Percentiles rank a stretch among this genome's conserved stretches.
Evolutionary conservation across 2,329 filamentous ascomycete genomes (phyloP).

Genomic region (Sclerotinia trifoliorum): DNA sequence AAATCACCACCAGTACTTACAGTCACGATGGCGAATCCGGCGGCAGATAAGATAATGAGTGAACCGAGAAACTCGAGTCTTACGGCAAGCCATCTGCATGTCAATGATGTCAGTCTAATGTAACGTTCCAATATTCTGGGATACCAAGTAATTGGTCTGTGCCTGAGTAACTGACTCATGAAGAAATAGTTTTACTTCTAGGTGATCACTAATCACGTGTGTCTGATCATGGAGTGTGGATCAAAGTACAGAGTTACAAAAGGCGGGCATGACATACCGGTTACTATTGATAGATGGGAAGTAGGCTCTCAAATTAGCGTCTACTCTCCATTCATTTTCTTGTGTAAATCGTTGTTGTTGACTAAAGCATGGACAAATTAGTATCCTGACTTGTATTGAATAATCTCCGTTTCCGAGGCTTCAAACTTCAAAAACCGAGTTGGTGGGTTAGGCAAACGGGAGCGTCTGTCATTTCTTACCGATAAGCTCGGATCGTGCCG

Average conservation of each 20-base stretch:
- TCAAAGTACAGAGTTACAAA: not conserved
- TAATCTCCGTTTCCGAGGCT: slow-evolving; percentile 11
- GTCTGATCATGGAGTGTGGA: not conserved
- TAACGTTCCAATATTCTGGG: not conserved
- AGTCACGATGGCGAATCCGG: slow-evolving; percentile 76
- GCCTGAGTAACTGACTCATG: not conserved
- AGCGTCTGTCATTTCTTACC: slow-evolving; percentile 37
- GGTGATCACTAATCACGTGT: not conserved
- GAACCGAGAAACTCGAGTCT: slow-evolving; percentile 94
- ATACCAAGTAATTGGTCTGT: not conserved
- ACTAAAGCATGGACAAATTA: slow-evolving; percentile 18
- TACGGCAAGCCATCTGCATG: slow-evolving; percentile 82
- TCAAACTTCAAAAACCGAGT: not conserved
- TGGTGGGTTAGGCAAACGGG: not conserved
- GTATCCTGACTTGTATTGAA: slow-evolving; percentile 3
- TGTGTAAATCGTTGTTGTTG: slow-evolving; percentile 83
- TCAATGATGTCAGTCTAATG: slow-evolving; percentile 15
- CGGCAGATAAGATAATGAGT: slow-evolving; percentile 84
- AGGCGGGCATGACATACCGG: slow-evolving; percentile 29
- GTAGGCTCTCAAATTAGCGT: slow-evolving; percentile 90
- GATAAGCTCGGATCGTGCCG: slow-evolving; percentile 92
- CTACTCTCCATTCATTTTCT: slow-evolving; percentile 97
- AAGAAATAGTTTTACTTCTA: not conserved
- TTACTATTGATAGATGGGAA: slow-evolving; percentile 89
- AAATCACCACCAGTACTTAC: slow-evolving; percentile 66